Evolutionary conservation across 148 eudicot species (phyloP).

Genomic region (Camellia sinensis): DNA sequence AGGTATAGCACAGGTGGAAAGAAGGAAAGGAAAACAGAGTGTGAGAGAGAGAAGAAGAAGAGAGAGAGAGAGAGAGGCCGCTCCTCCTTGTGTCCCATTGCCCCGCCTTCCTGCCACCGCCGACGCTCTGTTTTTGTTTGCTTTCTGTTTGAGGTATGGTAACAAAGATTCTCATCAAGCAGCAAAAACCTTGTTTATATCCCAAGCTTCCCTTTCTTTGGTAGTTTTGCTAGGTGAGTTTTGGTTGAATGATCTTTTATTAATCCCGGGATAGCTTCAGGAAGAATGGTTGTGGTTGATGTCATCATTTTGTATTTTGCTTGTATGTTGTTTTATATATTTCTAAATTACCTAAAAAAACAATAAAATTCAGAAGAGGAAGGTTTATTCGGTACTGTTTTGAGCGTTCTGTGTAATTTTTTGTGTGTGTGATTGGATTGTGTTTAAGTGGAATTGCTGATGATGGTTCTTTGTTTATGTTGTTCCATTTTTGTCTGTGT

Average conservation of each 20-base stretch:
- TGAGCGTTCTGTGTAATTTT: too few relatives aligned
- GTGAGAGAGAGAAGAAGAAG: too few relatives aligned
- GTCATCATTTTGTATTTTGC: neutral
- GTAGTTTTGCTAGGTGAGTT: constrained; percentile 7
- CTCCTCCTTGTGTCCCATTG: too few relatives aligned
- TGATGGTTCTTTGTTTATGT: neutral
- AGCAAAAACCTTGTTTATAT: neutral
- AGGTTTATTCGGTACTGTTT: neutral
- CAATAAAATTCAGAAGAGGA: neutral
- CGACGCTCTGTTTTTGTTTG: too few relatives aligned
- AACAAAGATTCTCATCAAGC: neutral
- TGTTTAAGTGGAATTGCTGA: neutral
- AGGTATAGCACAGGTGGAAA: too few relatives aligned
- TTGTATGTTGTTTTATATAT: neutral
- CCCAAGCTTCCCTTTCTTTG: neutral
- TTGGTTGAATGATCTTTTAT: neutral
- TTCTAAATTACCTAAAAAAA: neutral
- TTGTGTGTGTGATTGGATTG: neutral
- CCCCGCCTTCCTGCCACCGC: too few relatives aligned
- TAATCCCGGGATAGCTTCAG: neutral
- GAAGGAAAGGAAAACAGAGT: too few relatives aligned
- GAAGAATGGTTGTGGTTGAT: neutral
- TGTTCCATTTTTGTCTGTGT: neutral
- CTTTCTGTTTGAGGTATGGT: neutral
- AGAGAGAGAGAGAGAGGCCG: too few relatives aligned